phyloP scores from a whole-genome alignment of 768 basidiomycete genomes.

The Lentinula boryana region DNA sequence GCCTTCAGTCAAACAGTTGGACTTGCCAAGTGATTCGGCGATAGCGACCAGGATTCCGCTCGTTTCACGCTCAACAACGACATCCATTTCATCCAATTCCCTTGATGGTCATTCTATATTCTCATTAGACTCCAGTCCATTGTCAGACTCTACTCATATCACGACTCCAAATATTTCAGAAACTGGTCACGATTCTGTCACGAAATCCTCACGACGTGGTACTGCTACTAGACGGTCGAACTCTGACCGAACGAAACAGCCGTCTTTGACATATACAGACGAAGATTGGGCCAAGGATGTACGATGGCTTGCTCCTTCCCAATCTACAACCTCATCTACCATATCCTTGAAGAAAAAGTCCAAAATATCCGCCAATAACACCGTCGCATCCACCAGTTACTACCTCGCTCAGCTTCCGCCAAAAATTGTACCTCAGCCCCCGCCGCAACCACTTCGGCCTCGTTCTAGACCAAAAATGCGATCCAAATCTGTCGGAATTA shows the following conservation, averaged over 20 bases:
- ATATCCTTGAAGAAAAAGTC: not conserved
- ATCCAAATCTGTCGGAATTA: slow-evolving; percentile 24
- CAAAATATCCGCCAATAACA: not conserved
- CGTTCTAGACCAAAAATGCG: slow-evolving; percentile 7
- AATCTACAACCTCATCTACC: not conserved
- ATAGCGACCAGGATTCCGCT: slow-evolving; percentile 17
- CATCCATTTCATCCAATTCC: slow-evolving; percentile 29
- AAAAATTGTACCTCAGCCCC: slow-evolving; percentile 5
- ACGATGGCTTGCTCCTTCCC: slow-evolving; percentile 44
- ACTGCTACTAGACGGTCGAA: slow-evolving; percentile 9
- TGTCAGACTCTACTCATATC: slow-evolving; percentile 30
- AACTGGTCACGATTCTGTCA: slow-evolving; percentile 15
- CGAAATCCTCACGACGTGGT: slow-evolving; percentile 6
- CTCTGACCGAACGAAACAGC: slow-evolving; percentile 8
- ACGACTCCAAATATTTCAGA: slow-evolving; percentile 29
- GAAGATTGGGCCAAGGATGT: slow-evolving; percentile 68
- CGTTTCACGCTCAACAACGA: slow-evolving; percentile 21
- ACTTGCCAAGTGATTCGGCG: slow-evolving; percentile 14
- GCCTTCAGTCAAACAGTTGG: slow-evolving; percentile 23
- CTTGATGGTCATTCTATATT: slow-evolving; percentile 36
- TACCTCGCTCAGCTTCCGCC: slow-evolving; percentile 2
- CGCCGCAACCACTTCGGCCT: slow-evolving; percentile 5
- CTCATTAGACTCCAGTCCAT: slow-evolving; percentile 21
- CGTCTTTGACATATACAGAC: slow-evolving; percentile 36
- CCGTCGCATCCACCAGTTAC: slow-evolving; percentile 17